Base-by-base conservation (phyloP, 257 asterid species). In the Solanum sejunctum region DNA sequence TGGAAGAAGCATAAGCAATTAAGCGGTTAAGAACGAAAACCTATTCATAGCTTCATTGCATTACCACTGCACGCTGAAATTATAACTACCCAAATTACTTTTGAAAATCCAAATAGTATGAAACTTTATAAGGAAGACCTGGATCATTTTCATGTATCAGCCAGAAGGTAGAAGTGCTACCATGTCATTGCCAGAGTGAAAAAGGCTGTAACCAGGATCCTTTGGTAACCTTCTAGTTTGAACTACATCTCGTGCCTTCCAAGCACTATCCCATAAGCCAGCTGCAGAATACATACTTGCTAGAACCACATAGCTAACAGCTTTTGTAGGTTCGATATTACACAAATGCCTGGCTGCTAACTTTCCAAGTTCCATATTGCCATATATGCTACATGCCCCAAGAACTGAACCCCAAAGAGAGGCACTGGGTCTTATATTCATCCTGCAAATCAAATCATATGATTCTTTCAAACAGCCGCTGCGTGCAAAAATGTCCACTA, bases 401-500 rank as follows among this genome's bases (percentile, higher is more conserved):
- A 92, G 94, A 41, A 92, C 64, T 47, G 92, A 78, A 51, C 91
- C 89, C 90, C 87, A 83, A 86, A 85, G 67, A 21, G 92, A 88
- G 80, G 87, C 87, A 69, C 83, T 87, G 8, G 71, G n/a, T 63
- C 79, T 61, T 43, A 69, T 56, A 11, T 83, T 84, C 82, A 84
- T 43, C 79, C 58, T 58, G 63, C 88, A 63, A 18, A 83, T 81
- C 88, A 92, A 63, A 36, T 85, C 88, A 64, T 87, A 89, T 83
- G 92, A 92, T 89, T 92, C 93, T 43, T 90, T 88, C 88, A 90
- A 51, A 57, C 52, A 84, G 84, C 91, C 91, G 0, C 52, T 84
- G 23, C 93, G 93, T 20, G 92, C 91, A 6, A 92, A 86, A 67
- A 89, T 85, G 90, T 92, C 93, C 85, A 88, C 93, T 87, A 90